A percentile compares a stretch with the other conserved stretches of the same genome.
phyloP scores from a whole-genome alignment of 2,329 filamentous ascomycete species.

The Arthrobotrys sphaeroides region DNA sequence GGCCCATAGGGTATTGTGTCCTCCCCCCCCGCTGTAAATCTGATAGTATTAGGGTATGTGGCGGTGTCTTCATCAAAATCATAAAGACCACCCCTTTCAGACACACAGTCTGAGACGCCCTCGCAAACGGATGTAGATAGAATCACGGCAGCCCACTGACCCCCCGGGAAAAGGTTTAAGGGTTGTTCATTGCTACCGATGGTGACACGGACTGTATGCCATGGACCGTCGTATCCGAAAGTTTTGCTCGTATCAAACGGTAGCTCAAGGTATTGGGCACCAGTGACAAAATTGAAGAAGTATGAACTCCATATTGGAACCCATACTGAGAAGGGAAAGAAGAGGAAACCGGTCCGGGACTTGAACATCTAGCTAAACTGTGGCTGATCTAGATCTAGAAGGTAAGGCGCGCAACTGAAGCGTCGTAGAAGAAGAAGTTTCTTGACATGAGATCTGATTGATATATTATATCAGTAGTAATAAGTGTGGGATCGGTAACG shows the following conservation, averaged over 20 bases:
- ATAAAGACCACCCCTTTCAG: background rate
- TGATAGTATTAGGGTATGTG: background rate
- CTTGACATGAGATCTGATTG: too few species aligned
- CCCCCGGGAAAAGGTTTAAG: background rate
- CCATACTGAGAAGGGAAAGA: background rate
- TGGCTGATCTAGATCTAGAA: too few species aligned
- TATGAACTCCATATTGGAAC: background rate
- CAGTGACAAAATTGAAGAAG: background rate
- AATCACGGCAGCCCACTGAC: background rate
- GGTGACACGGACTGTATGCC: background rate
- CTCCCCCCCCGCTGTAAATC: background rate
- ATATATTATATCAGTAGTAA: too few species aligned
- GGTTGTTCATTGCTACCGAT: background rate
- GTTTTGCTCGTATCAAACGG: background rate
- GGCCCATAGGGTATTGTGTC: background rate
- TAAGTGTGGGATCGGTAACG: too few species aligned
- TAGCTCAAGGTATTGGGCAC: background rate
- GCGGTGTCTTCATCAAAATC: background rate
- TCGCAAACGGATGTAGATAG: background rate
- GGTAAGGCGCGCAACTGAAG: too few species aligned
- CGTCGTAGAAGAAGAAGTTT: too few species aligned
- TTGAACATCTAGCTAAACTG: too few species aligned
- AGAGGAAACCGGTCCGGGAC: too few species aligned
- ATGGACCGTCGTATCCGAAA: conserved; percentile 1
- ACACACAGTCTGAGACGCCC: background rate